Evolutionary conservation across 75 land plant genomes (phyloP).

Genomic region (Ceratopteris richardii): DNA sequence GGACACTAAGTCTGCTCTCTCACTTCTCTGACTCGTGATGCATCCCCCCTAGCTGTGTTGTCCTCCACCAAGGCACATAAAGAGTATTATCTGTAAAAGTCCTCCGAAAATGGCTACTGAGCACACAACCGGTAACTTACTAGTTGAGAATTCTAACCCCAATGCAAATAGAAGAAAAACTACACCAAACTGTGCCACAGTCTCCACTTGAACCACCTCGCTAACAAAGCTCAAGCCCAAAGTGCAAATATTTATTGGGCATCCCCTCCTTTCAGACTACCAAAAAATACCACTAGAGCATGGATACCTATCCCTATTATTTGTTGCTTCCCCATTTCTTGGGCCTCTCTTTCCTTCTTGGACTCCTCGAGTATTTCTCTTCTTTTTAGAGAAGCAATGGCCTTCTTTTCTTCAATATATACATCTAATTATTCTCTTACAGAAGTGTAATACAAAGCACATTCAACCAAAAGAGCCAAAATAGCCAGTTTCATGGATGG

Average conservation of each 20-base stretch:
- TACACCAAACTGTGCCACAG: conserved; percentile 97
- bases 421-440: conserved; percentile 66
- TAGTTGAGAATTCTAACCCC: no score
- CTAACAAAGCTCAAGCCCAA: conserved; percentile 81
- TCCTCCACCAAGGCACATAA: conserved; percentile 88
- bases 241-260: no score
- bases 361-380: conserved; percentile 56
- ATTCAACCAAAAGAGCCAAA: conserved; percentile 45
- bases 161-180: conserved; percentile 98
- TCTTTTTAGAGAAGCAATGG: conserved; percentile 53
- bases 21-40: no score
- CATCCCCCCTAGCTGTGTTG: no score
- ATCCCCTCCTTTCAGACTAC: no score
- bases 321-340: conserved; percentile 27
- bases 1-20: no score
- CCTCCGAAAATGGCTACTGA: conserved; percentile 93
- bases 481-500: conserved; percentile 49
- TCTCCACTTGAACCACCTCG: conserved; percentile 97
- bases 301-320: conserved; percentile 6
- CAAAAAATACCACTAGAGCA: no score
- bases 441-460: conserved; percentile 39
- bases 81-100: conserved; percentile 72
- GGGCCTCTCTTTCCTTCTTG: conserved; percentile 51
- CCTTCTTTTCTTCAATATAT: conserved; percentile 53
- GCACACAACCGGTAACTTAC: conserved; percentile 82